Evolutionary conservation across 1,284 basidiomycete genomes (phyloP).

Genomic region (Jaminaea rosea): DNA sequence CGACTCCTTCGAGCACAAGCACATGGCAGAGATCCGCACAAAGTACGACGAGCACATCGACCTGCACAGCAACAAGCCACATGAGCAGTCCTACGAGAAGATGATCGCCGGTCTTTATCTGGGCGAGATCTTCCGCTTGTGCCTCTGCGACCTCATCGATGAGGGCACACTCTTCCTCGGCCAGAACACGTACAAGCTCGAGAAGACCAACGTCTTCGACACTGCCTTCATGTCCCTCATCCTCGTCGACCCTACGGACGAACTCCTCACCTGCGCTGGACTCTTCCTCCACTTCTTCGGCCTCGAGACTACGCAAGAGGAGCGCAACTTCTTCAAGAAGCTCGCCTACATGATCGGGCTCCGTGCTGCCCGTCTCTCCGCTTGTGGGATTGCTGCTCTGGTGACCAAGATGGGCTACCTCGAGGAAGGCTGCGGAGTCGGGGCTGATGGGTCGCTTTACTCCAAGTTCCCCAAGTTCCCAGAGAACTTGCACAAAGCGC

Average conservation of each 20-base stretch:
- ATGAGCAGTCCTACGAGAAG: slow-evolving; percentile 93
- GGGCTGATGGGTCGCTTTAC: slow-evolving; percentile 38
- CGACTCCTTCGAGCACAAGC: slow-evolving; percentile 89
- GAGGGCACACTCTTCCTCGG: slow-evolving; percentile 93
- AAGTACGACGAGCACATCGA: slow-evolving; percentile 91
- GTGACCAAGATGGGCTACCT: slow-evolving; percentile 42
- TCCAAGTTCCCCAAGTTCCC: slow-evolving; percentile 44
- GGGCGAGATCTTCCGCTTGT: slow-evolving; percentile 86
- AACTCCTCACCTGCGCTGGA: slow-evolving; percentile 87
- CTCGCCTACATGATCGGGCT: slow-evolving; percentile 58
- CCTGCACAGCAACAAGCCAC: slow-evolving; percentile 87
- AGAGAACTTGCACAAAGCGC: slow-evolving; percentile 38
- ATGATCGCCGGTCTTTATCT: slow-evolving; percentile 95
- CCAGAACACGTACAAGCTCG: slow-evolving; percentile 91
- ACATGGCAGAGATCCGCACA: slow-evolving; percentile 66
- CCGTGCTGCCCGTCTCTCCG: slow-evolving; percentile 38
- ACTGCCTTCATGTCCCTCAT: slow-evolving; percentile 94
- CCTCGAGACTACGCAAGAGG: slow-evolving; percentile 39
- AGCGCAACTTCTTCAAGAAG: slow-evolving; percentile 50
- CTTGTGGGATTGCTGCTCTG: slow-evolving; percentile 42
- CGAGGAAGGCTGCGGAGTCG: slow-evolving; percentile 39
- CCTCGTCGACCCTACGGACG: slow-evolving; percentile 97
- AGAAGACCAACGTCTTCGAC: slow-evolving; percentile 83
- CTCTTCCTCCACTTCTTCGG: slow-evolving; percentile 61
- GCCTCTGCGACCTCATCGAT: slow-evolving; percentile 91